phyloP scores from a whole-genome alignment of 441 rosid genomes.

The Pelargonium fulgidum region DNA sequence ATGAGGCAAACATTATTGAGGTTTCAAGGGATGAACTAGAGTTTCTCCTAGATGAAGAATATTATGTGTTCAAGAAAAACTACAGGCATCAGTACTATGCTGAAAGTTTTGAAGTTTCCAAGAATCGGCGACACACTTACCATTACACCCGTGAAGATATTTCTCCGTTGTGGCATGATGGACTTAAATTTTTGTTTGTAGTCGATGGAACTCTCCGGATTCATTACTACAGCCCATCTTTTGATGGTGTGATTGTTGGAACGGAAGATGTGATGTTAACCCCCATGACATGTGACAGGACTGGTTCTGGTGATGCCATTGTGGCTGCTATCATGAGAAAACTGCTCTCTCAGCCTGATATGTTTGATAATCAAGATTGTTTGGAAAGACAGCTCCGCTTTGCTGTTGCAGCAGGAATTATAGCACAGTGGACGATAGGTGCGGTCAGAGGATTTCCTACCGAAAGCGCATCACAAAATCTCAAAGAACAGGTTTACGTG shows the following conservation, averaged over 20 bases:
- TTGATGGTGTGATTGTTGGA: slow-evolving; percentile 73
- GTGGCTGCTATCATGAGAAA: slow-evolving; percentile 80
- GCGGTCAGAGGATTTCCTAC: slow-evolving; percentile 88
- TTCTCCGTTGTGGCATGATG: slow-evolving; percentile 75
- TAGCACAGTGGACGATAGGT: slow-evolving; percentile 93
- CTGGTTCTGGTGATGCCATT: slow-evolving; percentile 91
- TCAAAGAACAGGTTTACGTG: slow-evolving; percentile 81
- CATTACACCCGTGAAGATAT: slow-evolving; percentile 72
- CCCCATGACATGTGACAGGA: slow-evolving; percentile 83
- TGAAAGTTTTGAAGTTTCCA: slow-evolving; percentile 55
- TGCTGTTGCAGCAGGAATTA: slow-evolving; percentile 77
- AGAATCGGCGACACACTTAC: slow-evolving; percentile 54
- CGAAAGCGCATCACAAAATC: slow-evolving; percentile 79
- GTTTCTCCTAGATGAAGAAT: slow-evolving; percentile 72
- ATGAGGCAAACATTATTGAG: slow-evolving; percentile 63
- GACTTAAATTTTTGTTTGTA: slow-evolving; percentile 62
- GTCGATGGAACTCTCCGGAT: slow-evolving; percentile 81
- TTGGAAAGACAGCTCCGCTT: slow-evolving; percentile 81
- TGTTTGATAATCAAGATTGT: slow-evolving; percentile 63
- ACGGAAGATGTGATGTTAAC: slow-evolving; percentile 83
- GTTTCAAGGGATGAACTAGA: slow-evolving; percentile 78
- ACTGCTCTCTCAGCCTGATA: slow-evolving; percentile 61
- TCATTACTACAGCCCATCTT: slow-evolving; percentile 63
- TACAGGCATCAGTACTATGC: slow-evolving; percentile 76
- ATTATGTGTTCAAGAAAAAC: slow-evolving; percentile 51